Conservation (phyloP, 352 stramenopile species). For the Pythium dissimile region DNA sequence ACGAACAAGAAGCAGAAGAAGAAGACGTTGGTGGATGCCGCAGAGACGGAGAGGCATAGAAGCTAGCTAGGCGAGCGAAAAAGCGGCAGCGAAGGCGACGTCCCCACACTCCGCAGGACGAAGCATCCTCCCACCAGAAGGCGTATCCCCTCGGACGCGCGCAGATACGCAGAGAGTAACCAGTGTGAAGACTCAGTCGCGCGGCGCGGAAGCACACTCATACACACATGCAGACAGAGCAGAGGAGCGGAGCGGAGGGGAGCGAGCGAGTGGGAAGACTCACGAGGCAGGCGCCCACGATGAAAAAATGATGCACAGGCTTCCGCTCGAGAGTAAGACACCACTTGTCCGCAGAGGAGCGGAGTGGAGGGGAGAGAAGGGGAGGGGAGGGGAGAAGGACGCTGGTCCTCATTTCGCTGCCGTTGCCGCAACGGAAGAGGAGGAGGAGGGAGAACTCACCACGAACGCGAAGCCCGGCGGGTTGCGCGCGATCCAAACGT, state of each 20-base stretch:
- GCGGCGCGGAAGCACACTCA: constrained; percentile 4
- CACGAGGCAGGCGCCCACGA: too few relatives aligned
- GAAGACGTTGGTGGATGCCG: constrained; percentile 25
- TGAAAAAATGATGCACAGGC: too few relatives aligned
- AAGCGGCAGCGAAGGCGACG: constrained; percentile 16
- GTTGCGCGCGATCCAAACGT: constrained; percentile 87
- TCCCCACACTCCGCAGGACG: constrained; percentile 11
- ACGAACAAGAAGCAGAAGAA: constrained; percentile 28
- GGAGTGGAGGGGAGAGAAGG: constrained; percentile 6
- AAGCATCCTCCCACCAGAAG: neutral
- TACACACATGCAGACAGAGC: constrained; percentile 9
- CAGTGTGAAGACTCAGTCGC: neutral
- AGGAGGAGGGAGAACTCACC: constrained; percentile 55
- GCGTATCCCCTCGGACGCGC: neutral
- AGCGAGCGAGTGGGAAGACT: neutral
- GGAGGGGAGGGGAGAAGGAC: constrained; percentile 9
- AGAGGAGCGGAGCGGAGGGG: constrained; percentile 1
- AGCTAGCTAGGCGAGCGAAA: constrained; percentile 9
- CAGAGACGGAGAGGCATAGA: constrained; percentile 41
- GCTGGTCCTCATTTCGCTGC: constrained; percentile 10
- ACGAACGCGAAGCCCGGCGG: constrained; percentile 87
- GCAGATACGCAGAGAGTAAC: neutral
- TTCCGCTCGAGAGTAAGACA: too few relatives aligned
- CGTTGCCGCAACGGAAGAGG: constrained; percentile 12
- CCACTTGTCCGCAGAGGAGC: too few relatives aligned